Evolutionary conservation across 2,329 filamentous ascomycete genomes (phyloP).

Genomic region (Aspergillus chevalieri): DNA sequence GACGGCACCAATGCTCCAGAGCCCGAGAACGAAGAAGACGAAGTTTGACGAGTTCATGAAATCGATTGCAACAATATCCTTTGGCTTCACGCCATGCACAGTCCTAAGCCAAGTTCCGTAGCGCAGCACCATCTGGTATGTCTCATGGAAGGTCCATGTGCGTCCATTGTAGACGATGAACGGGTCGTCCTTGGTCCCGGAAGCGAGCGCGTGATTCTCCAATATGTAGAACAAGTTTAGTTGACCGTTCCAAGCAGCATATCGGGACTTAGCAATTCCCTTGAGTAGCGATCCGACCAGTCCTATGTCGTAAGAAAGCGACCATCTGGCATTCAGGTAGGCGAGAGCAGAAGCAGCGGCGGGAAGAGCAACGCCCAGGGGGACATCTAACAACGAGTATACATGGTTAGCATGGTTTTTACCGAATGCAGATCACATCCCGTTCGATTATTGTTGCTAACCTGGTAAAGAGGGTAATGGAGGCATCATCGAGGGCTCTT

Average conservation of each 20-base stretch:
- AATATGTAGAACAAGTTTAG: constrained; percentile 70
- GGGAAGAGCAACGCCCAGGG: constrained; percentile 46
- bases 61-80: constrained; percentile 73
- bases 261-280: constrained; percentile 37
- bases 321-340: constrained; percentile 68
- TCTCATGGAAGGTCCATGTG: constrained; percentile 67
- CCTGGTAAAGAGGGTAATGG: background rate
- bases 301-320: constrained; percentile 59
- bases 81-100: constrained; percentile 56
- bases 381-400: constrained; percentile 22
- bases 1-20: constrained; percentile 77
- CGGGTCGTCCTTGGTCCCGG: constrained; percentile 44
- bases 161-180: constrained; percentile 65
- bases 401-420: background rate
- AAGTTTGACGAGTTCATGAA: constrained; percentile 77
- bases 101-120: constrained; percentile 71
- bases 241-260: constrained; percentile 52
- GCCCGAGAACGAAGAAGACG: constrained; percentile 65
- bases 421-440: background rate
- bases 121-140: constrained; percentile 63
- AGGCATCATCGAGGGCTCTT: background rate
- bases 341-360: constrained; percentile 62
- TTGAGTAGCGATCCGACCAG: constrained; percentile 53
- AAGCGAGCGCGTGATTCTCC: constrained; percentile 58
- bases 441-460: background rate